Base-by-base conservation (phyloP, 2,329 filamentous ascomycete genomes). In the Penicillium sp. region DNA sequence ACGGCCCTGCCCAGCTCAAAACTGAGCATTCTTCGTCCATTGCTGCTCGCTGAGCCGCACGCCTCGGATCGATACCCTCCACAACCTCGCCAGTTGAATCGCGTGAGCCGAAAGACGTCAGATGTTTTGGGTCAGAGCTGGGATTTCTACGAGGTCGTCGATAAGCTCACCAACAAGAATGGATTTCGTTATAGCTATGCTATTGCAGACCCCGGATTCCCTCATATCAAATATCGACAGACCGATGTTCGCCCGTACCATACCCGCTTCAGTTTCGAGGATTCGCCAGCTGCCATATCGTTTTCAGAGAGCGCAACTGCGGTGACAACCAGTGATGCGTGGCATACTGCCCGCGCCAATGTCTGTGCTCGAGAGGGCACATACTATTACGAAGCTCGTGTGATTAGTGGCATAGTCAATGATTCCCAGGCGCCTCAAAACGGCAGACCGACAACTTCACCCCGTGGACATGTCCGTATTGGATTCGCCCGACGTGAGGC, bases 301-400 rank as follows among this genome's bases (percentile, higher is more conserved):
- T 91, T 97, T 69, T 88, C 91, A 67, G 84, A 84, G 59, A 82
- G 84, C 36, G 91, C 88, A 8, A 84, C 83, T 19, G 86, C 91
- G 46, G 85, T 97, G 50, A 96, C 90, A 0, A 96, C 94, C 14
- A 87, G 93, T 63, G 96, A 96, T 73, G 92, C 94, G 9, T 97
- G 94, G 81, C 84, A 95, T 56, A 94, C 93, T 81, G 88, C 89
- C 2, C 85, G 93, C 37, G 91, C 90, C 12, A 99, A 99, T 67
- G 88, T 97, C 0, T 91, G 89, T 25, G 89, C 92, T 5, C 82
- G 94, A 43, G 90, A 97, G 73, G 94, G 94, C 0, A 84, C 89
- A 31, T 91, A 90, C 80, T 99, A 95, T 73, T 99, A 91, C 80
- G 94, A 99, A 75, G 91, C 93, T 73, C 92, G 89, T 68, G 85